Evolutionary conservation across 345 rosid species (phyloP).

Genomic region (Pistacia integerrima): DNA sequence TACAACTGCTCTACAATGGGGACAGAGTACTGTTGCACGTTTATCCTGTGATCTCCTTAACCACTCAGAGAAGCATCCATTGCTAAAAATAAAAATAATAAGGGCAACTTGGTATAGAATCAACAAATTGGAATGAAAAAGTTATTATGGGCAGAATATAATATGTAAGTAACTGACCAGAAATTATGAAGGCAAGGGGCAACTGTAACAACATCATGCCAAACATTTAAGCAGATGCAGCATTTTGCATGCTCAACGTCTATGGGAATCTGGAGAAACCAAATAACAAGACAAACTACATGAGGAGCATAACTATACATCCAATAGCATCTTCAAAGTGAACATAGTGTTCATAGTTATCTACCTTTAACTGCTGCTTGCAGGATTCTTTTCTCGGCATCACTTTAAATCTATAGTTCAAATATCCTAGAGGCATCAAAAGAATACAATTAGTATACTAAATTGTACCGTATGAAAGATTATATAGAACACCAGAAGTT

Average conservation of each 20-base stretch:
- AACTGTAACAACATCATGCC: conserved; percentile 93
- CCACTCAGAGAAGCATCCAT: conserved; percentile 99
- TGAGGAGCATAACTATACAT: conserved; percentile 15
- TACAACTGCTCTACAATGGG: conserved; percentile 87
- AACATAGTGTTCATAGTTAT: conserved; percentile 10
- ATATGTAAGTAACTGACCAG: conserved; percentile 49
- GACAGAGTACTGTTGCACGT: conserved; percentile 71
- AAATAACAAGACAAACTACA: conserved; percentile 2
- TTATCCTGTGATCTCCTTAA: conserved; percentile 73
- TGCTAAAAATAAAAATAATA: conserved; percentile 53
- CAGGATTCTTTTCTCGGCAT: conserved; percentile 50
- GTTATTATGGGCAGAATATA: conserved; percentile 1
- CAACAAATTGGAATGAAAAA: conserved; percentile 15
- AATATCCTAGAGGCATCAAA: conserved; percentile 44
- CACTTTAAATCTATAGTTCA: conserved; percentile 70
- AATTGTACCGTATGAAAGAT: neutral
- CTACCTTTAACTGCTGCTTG: conserved; percentile 58
- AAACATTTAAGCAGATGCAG: conserved; percentile 86
- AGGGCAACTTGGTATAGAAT: conserved; percentile 26
- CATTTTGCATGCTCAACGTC: conserved; percentile 84
- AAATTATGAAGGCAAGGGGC: conserved; percentile 97
- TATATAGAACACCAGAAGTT: neutral
- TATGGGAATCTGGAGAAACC: conserved; percentile 55
- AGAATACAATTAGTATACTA: neutral
- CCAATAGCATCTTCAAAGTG: neutral